Evolutionary conservation across 1,284 basidiomycete genomes (phyloP), one percentile per base, ranked within the genome.

Genomic region (Clitocybe nebularis): DNA sequence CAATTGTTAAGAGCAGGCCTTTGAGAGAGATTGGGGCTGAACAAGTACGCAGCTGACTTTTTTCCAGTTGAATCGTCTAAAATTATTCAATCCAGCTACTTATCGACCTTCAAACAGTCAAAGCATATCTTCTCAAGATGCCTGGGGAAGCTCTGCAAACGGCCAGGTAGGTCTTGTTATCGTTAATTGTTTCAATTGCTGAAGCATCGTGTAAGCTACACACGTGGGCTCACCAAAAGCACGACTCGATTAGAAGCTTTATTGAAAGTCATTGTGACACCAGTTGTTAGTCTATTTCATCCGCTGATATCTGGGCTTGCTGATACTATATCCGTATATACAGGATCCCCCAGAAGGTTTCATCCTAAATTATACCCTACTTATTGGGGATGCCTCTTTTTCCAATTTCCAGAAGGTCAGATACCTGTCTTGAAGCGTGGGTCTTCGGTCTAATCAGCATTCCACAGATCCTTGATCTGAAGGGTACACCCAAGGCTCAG

Each of bases 391-490:
- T 64, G 83, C 86, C 10, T 93, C 90, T 0, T 93, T 93, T 63
- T 87, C 85, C 19, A 96, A 97, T 64, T 97, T 97, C 69, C 96
- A 99, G 72, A 99, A 99, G 78, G 91, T 89, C 26, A 3, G 67
- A 19, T 4, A 3, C 40, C 17, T 33, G 16, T 11, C n/a, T 30
- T 10, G 8, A 19, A 29, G 10, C 21, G 5, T 44, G 14, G 37
- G 37, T 14, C 3, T 22, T 3, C 14, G 45, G 23, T 24, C 47
- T 16, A 28, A 14, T 19, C 37, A 24, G 39, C 9, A 47, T 42
- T 24, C 41, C 22, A 5, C 51, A 93, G 91, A 88, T 95, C 43
- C 77, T 99, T 19, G 95, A 99, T 61, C 78, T 99, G 43, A 97
- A 96, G 61, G 95, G 94, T 7, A 91, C 93, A 0, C 81, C 89